Percentiles rank a stretch among this genome's conserved stretches.
Evolutionary conservation across 23 red algal genomes (phyloP).

Genomic region (Agarophyton chilense): DNA sequence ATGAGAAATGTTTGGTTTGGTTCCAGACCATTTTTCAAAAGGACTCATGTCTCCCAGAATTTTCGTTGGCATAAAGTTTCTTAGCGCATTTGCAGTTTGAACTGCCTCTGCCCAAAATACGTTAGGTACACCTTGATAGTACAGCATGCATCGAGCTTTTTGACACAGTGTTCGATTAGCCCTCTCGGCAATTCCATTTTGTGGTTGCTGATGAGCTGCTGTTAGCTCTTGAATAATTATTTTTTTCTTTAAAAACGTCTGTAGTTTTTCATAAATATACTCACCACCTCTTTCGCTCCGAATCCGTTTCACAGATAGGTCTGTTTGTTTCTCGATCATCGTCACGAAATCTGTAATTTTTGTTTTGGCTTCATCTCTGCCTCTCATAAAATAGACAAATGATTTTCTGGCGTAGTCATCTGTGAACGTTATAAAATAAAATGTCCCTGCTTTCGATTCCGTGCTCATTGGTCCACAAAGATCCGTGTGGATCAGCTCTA

Average conservation of each 20-base stretch:
- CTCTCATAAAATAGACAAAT: conserved; percentile 7
- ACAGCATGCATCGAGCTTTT: conserved; percentile 50
- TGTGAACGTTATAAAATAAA: conserved; percentile 36
- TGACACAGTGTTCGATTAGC: conserved; percentile 23
- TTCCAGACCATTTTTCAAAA: neutral
- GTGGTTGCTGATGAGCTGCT: neutral
- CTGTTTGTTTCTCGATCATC: conserved; percentile 13
- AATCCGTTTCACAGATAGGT: neutral
- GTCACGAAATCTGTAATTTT: neutral
- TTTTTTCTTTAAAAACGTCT: neutral
- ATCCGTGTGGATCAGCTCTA: conserved; percentile 55
- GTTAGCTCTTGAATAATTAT: conserved; percentile 40
- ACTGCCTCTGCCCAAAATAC: neutral
- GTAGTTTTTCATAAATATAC: neutral
- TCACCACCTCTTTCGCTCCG: conserved; percentile 18
- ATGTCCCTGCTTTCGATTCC: neutral
- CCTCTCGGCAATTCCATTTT: conserved; percentile 11
- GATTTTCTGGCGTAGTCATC: conserved; percentile 25
- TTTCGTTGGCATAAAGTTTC: neutral
- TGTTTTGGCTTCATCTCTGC: neutral
- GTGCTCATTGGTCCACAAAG: conserved; percentile 12
- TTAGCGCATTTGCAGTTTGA: neutral
- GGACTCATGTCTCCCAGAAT: neutral
- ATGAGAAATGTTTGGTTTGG: too few relatives aligned
- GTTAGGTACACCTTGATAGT: neutral